Base-by-base conservation (phyloP, 352 stramenopile genomes). In the Phytophthora idaei region DNA sequence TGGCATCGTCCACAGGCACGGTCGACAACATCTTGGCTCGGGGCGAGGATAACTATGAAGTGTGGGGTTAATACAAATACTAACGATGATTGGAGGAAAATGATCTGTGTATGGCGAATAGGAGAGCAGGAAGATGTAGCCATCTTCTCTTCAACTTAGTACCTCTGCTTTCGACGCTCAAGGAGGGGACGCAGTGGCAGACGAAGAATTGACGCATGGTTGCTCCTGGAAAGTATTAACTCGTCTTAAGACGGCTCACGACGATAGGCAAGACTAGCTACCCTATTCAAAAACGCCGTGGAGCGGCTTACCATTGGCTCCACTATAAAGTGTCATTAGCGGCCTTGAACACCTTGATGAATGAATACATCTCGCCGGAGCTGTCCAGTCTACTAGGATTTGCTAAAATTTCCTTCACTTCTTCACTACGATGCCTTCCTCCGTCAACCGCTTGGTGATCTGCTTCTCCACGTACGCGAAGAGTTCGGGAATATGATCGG, bases 381-480 rank as follows among this genome's bases (percentile, higher is more conserved):
- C 21, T 21, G 21, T 21, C 21, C 21, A 21, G 21, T 42, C 36
- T 14, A 15, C 36, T 42, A 42, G 6, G 36, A 42, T 4, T 1
- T 42, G 9, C n/a, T 32, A 4, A 8, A 34, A 4, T 21, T 11
- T 46, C 17, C 11, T 47, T 66, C 49, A 67, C 55, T 54, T 60
- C 36, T 59, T 61, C 11, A 31, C 39, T 27, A 88, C 59, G 27
- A 90, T 25, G 7, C 78, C 78, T 63, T 92, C 85, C 7, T 89
- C 66, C 0, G 57, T 56, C 46, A 95, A 69, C 5, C 77, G 76
- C 53, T 76, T 55, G 25, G 80, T 73, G 28, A 95, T 74, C 52
- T 90, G 70, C 37, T 79, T 85, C 56, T 95, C 87, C 2, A 92
- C 83, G 56, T 81, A 90, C 9, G 78, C 73, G 39, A 87, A 81